phyloP scores from a whole-genome alignment of 768 basidiomycete species.

The Tulasnella sp. region DNA sequence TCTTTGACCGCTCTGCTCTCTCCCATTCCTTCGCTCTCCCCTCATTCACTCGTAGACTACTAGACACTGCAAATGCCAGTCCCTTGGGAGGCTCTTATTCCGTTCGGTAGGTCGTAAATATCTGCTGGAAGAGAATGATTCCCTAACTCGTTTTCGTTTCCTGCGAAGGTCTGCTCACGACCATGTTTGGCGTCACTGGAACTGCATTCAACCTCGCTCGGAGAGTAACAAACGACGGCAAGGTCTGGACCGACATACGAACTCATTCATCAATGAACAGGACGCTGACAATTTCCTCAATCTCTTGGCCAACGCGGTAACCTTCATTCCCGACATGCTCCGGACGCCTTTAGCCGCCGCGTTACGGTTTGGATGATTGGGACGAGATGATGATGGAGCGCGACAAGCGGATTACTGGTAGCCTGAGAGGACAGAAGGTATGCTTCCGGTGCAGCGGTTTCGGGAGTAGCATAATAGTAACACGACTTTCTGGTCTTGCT shows the following conservation, averaged over 20 bases:
- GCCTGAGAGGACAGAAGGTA: constrained; percentile 77
- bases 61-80: constrained; percentile 62
- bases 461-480: neutral
- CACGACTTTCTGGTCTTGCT: neutral
- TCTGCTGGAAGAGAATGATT: neutral
- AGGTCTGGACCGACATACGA: constrained; percentile 43
- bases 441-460: constrained; percentile 29
- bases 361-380: constrained; percentile 83
- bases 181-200: constrained; percentile 85
- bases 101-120: constrained; percentile 55
- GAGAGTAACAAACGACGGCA: constrained; percentile 79
- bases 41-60: neutral
- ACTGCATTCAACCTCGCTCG: constrained; percentile 75
- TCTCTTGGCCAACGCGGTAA: neutral
- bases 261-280: constrained; percentile 10
- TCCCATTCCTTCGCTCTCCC: neutral
- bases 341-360: constrained; percentile 50
- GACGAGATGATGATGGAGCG: constrained; percentile 95
- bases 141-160: neutral
- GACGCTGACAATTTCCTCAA: constrained; percentile 3
- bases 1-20: neutral
- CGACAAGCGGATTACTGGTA: constrained; percentile 81
- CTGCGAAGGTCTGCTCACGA: constrained; percentile 63
- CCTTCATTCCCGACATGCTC: neutral
- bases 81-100: constrained; percentile 95